Evolutionary conservation across 2,329 filamentous ascomycete species (phyloP).

Genomic region (Claviceps humidiphila): DNA sequence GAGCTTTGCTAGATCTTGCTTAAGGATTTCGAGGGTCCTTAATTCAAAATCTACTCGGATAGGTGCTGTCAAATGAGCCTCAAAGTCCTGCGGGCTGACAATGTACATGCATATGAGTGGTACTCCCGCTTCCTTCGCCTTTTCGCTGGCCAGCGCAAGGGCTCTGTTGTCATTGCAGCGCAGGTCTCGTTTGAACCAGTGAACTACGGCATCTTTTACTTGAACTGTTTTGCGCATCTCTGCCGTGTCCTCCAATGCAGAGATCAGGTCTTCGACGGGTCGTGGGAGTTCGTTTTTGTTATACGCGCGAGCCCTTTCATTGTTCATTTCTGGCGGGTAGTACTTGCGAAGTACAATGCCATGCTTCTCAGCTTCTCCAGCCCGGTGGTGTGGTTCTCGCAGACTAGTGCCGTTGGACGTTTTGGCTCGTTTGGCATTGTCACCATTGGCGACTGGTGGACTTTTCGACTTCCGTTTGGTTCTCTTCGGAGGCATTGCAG

Average conservation of each 20-base stretch:
- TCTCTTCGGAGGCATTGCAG: constrained; percentile 16
- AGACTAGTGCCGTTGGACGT: constrained; percentile 23
- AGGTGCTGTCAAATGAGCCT: constrained; percentile 63
- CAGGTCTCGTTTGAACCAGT: constrained; percentile 86
- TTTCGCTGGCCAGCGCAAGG: constrained; percentile 50
- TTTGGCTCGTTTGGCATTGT: constrained; percentile 20
- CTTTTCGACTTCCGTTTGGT: constrained; percentile 17
- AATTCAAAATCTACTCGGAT: constrained; percentile 69
- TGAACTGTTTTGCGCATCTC: constrained; percentile 35
- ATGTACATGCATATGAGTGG: constrained; percentile 68
- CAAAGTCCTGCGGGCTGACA: constrained; percentile 69
- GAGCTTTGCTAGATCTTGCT: constrained; percentile 51
- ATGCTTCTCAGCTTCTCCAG: constrained; percentile 34
- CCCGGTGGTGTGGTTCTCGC: constrained; percentile 32
- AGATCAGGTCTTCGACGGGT: constrained; percentile 56
- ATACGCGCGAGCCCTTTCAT: constrained; percentile 63
- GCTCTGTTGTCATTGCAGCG: constrained; percentile 61
- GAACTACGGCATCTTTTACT: constrained; percentile 53
- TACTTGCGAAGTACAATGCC: constrained; percentile 60
- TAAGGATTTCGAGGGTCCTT: constrained; percentile 54
- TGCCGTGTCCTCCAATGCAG: constrained; percentile 48
- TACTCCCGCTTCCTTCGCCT: constrained; percentile 52
- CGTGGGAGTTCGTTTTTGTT: constrained; percentile 53
- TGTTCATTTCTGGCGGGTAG: constrained; percentile 80
- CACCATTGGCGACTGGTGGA: constrained; percentile 12